Conservation (phyloP, 2,329 filamentous ascomycete genomes). For the Colletotrichum gigasporum region DNA sequence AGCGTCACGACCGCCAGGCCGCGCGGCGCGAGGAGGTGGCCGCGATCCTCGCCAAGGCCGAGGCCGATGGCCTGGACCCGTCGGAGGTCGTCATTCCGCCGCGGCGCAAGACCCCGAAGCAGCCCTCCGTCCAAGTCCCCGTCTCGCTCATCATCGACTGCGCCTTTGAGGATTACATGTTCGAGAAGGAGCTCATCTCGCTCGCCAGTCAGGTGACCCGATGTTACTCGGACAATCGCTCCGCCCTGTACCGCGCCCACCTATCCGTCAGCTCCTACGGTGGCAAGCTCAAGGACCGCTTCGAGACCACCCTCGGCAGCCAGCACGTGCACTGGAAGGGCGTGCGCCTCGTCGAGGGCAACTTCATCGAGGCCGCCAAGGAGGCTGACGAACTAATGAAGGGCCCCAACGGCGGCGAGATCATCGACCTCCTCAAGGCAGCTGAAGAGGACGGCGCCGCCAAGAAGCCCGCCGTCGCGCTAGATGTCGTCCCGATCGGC, state of each 20-base stretch:
- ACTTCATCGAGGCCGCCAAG: constrained; percentile 76
- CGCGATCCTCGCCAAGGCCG: constrained; percentile 56
- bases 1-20: constrained; percentile 56
- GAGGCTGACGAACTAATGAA: constrained; percentile 76
- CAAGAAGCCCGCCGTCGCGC: constrained; percentile 40
- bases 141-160: constrained; percentile 89
- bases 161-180: constrained; percentile 91
- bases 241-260: constrained; percentile 73
- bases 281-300: constrained; percentile 78
- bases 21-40: constrained; percentile 61
- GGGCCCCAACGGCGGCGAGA: constrained; percentile 59
- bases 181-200: constrained; percentile 84
- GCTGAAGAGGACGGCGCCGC: constrained; percentile 37
- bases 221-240: constrained; percentile 88
- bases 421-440: constrained; percentile 67
- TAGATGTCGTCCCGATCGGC: constrained; percentile 43
- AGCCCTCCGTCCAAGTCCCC: constrained; percentile 66
- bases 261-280: constrained; percentile 82
- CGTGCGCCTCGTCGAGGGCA: constrained; percentile 75
- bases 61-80: constrained; percentile 53
- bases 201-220: constrained; percentile 86
- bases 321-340: constrained; percentile 84
- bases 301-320: constrained; percentile 77
- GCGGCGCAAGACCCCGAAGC: constrained; percentile 43
- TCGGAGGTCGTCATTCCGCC: constrained; percentile 35